Conservation (phyloP, 192 early-diverging fungal genomes). For the Backusella psychrophila region DNA sequence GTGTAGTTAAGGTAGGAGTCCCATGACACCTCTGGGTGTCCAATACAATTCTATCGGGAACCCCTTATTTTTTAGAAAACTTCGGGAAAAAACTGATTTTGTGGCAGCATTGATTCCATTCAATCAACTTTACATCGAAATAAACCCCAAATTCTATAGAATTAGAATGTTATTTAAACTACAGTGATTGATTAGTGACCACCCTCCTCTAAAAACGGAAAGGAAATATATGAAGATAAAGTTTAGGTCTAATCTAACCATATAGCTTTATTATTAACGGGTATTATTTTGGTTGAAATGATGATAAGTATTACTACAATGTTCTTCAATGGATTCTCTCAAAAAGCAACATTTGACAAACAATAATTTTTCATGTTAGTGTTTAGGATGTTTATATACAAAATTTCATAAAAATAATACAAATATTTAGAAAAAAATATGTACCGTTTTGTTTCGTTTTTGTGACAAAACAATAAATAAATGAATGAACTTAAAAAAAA, state of each 20-base stretch:
- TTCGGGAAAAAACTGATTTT: background rate
- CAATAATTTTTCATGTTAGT: background rate
- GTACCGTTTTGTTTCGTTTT: constrained; percentile 2
- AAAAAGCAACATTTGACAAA: background rate
- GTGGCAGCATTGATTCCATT: background rate
- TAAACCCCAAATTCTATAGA: background rate
- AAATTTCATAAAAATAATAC: background rate
- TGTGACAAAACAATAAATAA: constrained; percentile 6
- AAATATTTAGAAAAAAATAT: background rate
- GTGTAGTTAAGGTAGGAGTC: background rate
- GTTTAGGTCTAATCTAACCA: background rate
- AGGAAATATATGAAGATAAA: background rate
- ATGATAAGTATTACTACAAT: no score
- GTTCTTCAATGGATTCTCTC: background rate
- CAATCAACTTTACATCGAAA: background rate
- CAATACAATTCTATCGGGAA: background rate
- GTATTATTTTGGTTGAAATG: no score
- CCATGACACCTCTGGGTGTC: background rate
- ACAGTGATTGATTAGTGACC: background rate
- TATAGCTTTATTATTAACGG: background rate
- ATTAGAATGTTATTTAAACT: background rate
- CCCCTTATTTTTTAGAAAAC: background rate
- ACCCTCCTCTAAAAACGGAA: background rate
- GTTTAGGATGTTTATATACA: background rate
- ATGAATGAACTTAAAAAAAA: constrained; percentile 2